A percentile compares a stretch with the other conserved stretches of the same genome.
phyloP scores from a whole-genome alignment of 805 yeast genomes.

The Brettanomyces naardenensis region DNA sequence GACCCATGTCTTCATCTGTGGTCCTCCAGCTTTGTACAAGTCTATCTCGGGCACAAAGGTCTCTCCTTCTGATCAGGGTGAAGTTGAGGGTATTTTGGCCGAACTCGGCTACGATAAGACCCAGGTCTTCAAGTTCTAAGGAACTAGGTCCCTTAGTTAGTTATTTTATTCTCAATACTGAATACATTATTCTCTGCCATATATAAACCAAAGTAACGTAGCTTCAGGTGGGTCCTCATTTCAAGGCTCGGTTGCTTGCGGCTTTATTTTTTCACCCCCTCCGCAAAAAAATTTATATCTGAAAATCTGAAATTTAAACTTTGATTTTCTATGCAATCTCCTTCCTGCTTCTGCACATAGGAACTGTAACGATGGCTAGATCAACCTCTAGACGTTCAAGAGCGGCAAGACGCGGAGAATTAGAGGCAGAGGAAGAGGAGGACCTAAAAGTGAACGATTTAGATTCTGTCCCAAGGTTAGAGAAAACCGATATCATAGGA shows the following conservation, averaged over 20 bases:
- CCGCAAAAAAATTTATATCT: too few species aligned
- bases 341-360: neutral
- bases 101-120: conserved; percentile 85
- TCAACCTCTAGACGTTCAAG: conserved; percentile 59
- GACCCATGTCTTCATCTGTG: conserved; percentile 80
- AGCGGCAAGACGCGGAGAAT: conserved; percentile 68
- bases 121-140: conserved; percentile 80
- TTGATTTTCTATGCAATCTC: neutral
- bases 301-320: neutral
- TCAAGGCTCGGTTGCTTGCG: too few species aligned
- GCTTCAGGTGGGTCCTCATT: conserved; percentile 7
- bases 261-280: too few species aligned
- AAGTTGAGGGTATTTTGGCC: conserved; percentile 75
- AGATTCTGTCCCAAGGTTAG: conserved; percentile 47
- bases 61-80: conserved; percentile 92
- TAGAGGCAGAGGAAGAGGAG: conserved; percentile 21
- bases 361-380: conserved; percentile 23
- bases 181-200: neutral
- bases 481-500: conserved; percentile 50
- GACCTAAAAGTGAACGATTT: conserved; percentile 38
- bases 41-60: conserved; percentile 81
- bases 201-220: conserved; percentile 1
- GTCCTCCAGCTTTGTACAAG: conserved; percentile 88
- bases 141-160: neutral
- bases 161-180: neutral